Base-by-base conservation (phyloP, 2,329 filamentous ascomycete species). In the Phyllosticta ampelicida region DNA sequence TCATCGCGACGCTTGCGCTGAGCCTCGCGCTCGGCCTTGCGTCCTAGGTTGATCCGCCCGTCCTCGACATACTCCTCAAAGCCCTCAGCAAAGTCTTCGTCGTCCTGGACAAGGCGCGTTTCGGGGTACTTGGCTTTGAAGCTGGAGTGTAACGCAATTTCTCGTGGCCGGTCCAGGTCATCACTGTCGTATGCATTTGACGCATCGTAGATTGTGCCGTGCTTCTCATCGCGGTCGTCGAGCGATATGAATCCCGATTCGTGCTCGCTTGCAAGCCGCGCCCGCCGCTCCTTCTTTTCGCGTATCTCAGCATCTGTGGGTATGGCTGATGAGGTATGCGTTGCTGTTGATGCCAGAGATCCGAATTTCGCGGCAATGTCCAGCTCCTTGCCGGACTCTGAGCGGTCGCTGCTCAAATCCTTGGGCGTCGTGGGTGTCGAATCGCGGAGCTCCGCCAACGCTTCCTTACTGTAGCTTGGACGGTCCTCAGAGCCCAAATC, bases 11-110 rank as follows among this genome's bases (percentile, higher is more conserved):
- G 82, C 51, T 80, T 80, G 56, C 78, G 79, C 53, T 81, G 71
- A 51, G 80, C 86, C 64, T 90, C 88, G 19, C 81, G 83, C 71
- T 94, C 89, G 0, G 90, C 90, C 61, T 87, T 88, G 61, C 80
- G 84, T 30, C 90, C 89, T 0, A 96, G 77, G 1, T 88, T 82
- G 9, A 96, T 82, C 8, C 83, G 83, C 9, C 88, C 90, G 67
- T 96, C 89, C 48, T 94, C 88, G 9, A 94, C 89, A 65, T 89
- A 96, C 57, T 92, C 86, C 61, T 97, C 92, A 65, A 95, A 97
- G 0, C 90, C 91, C 73, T 97, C 94, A 44, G 88, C 89, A 0
- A 96, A 80, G 66, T 97, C 90, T 68, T 97, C 92, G 65, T 97
- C 92, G 30, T 96, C 90, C 49, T 80, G 82, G 5, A 90, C 81